A percentile compares a stretch with the other conserved stretches of the same genome.
Evolutionary conservation across 805 yeast species (phyloP).

Genomic region (Millerago galiae): DNA sequence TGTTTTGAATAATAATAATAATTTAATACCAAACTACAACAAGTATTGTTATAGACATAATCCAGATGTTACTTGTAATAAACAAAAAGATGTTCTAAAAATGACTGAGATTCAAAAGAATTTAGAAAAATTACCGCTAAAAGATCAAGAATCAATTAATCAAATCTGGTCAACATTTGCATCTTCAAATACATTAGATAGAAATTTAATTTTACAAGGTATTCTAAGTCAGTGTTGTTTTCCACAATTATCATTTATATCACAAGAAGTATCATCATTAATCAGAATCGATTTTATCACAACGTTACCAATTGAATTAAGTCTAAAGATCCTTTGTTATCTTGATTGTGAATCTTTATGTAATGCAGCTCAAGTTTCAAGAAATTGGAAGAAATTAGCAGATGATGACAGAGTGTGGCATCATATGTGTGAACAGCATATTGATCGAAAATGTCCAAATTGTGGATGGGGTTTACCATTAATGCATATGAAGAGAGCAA

Average conservation of each 20-base stretch:
- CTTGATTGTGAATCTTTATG: conserved; percentile 92
- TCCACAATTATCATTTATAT: conserved; percentile 84
- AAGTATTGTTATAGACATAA: conserved; percentile 88
- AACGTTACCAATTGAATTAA: conserved; percentile 78
- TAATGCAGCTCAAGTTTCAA: conserved; percentile 87
- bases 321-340: conserved; percentile 80
- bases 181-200: conserved; percentile 62
- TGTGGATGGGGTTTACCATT: conserved; percentile 99
- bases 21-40: conserved; percentile 38
- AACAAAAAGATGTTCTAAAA: conserved; percentile 55
- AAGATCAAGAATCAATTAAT: conserved; percentile 71
- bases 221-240: conserved; percentile 86
- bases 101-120: conserved; percentile 57
- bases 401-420: conserved; percentile 98
- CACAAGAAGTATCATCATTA: conserved; percentile 70
- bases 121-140: conserved; percentile 52
- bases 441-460: conserved; percentile 93
- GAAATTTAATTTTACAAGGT: conserved; percentile 77
- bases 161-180: conserved; percentile 82
- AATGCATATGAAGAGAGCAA: conserved; percentile 77
- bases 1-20: conserved; percentile 6
- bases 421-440: conserved; percentile 97
- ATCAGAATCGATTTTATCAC: conserved; percentile 85
- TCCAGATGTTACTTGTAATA: conserved; percentile 75
- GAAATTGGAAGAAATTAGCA: conserved; percentile 81